Evolutionary conservation across 805 yeast genomes (phyloP), one percentile per base, ranked within the genome.

Genomic region (Ogataea philodendri): DNA sequence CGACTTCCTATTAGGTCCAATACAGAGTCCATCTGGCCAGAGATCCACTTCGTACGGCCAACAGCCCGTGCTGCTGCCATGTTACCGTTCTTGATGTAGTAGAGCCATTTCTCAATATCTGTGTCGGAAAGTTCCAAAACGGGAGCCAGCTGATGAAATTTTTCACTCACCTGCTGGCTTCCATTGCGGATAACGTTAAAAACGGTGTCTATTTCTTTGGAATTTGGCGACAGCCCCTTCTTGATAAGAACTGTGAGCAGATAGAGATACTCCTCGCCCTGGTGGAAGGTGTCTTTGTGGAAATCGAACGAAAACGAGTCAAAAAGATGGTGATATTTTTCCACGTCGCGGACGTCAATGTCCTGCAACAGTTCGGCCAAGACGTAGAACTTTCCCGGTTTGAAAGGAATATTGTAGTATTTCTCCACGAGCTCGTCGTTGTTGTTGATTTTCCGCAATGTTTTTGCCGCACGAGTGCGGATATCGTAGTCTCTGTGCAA

Each of bases 11-110:
- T 34, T 5, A 69, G 22, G 0, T 37, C 30, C 7, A 66, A 11
- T 5, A 71, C 31, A 3, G 49, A 43, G 2, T 32, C 36, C 4
- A 60, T 10, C 14, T 50, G 48, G 1, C 19, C 17, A 3, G 10
- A 46, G 46, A 42, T 44, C 25, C 41, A 24, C 5, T 28, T 7
- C 15, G 53, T 44, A 26, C 48, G 45, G 33, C 72, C 53, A 3
- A 75, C 54, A 7, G 67, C 54, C 8, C 53, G 42, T 2, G 76
- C 62, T 9, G 70, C 53, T 16, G 59, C 54, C 14, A 50, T 17
- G 37, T 71, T 72, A 6, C 67, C 67, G 32, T 54, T 58, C 30
- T 49, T 59, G 33, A 74, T 60, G 37, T 63, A 66, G 27, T 60
- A 48, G 1, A 64, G 15, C 54, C 75, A 60, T 30, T 58, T 62